Evolutionary conservation across 2,329 filamentous ascomycete species (phyloP).

Genomic region (Penicillium digitatum): DNA sequence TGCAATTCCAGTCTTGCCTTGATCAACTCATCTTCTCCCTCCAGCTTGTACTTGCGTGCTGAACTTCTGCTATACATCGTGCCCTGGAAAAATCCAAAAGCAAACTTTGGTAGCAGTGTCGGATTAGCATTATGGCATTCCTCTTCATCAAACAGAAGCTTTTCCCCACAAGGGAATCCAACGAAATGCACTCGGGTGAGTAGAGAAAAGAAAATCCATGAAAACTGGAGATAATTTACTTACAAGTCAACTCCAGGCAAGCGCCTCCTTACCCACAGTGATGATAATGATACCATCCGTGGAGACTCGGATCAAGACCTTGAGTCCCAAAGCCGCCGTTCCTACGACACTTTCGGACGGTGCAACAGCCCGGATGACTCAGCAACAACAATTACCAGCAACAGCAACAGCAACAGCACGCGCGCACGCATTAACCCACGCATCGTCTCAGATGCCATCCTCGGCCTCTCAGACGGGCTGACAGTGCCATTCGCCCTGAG

Average conservation of each 20-base stretch:
- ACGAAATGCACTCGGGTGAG: conserved; percentile 13
- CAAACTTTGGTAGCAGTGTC: not conserved
- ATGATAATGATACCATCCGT: conserved; percentile 23
- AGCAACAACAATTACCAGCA: conserved; percentile 15
- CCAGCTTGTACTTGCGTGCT: not conserved
- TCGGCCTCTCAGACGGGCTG: conserved; percentile 72
- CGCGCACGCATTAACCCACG: conserved; percentile 41
- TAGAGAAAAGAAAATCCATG: not conserved
- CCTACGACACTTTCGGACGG: conserved; percentile 35
- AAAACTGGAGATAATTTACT: conserved; percentile 1
- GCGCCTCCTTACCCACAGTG: conserved; percentile 28
- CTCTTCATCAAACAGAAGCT: conserved; percentile 38
- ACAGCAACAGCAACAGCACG: conserved; percentile 21
- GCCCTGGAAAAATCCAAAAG: not conserved
- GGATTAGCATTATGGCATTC: conserved; percentile 32
- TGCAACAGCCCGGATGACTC: conserved; percentile 23
- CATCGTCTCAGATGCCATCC: conserved; percentile 59
- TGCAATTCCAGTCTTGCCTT: not conserved
- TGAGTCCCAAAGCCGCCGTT: conserved; percentile 31
- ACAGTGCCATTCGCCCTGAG: conserved; percentile 77
- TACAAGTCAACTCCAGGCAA: conserved; percentile 25
- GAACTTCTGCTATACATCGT: not conserved
- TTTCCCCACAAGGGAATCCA: conserved; percentile 27
- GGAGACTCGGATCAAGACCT: conserved; percentile 28
- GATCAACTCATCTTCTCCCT: not conserved